Percentiles rank a stretch among this genome's conserved stretches.
These are phyloP conservation scores for Oleoguttula mirabilis DNA, from an alignment of 495 filamentous ascomycete genomes.

Conservation along the genomic window DNA sequence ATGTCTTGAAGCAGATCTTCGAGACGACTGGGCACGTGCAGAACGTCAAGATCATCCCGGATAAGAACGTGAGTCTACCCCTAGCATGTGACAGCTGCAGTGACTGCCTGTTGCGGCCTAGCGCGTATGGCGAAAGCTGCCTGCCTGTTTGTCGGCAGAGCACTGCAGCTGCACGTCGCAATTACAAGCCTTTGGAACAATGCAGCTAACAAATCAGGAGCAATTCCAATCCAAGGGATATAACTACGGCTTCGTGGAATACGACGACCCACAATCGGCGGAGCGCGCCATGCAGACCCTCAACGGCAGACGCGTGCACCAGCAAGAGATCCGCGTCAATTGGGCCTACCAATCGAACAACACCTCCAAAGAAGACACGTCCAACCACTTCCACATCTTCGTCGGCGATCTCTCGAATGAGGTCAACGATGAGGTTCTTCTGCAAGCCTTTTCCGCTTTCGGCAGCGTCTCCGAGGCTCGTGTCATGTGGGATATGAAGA, in stretches of 20 bases:
- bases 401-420: conserved; percentile 97
- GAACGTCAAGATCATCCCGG: conserved; percentile 98
- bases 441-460: conserved; percentile 94
- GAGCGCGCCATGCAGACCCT: conserved; percentile 95
- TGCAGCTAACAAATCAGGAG: too few relatives aligned
- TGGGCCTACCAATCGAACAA: conserved; percentile 99
- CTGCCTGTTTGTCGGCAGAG: too few relatives aligned
- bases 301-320: conserved; percentile 89
- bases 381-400: conserved; percentile 98
- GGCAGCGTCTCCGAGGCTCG: conserved; percentile 96
- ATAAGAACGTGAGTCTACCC: conserved; percentile 73
- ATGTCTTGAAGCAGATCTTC: conserved; percentile 94
- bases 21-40: conserved; percentile 97
- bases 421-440: conserved; percentile 91
- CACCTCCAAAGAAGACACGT: conserved; percentile 91
- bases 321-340: conserved; percentile 98
- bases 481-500: conserved; percentile 99
- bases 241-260: conserved; percentile 99
- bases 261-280: conserved; percentile 91
- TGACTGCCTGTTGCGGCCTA: too few relatives aligned
- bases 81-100: not conserved
- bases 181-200: too few relatives aligned
- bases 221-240: conserved; percentile 83
- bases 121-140: too few relatives aligned
- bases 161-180: too few relatives aligned